A percentile compares a stretch with the other conserved stretches of the same genome.
These are phyloP conservation scores for Chlorencoelia australis DNA, from an alignment of 2,329 filamentous ascomycete species.

Conservation along the genomic window DNA sequence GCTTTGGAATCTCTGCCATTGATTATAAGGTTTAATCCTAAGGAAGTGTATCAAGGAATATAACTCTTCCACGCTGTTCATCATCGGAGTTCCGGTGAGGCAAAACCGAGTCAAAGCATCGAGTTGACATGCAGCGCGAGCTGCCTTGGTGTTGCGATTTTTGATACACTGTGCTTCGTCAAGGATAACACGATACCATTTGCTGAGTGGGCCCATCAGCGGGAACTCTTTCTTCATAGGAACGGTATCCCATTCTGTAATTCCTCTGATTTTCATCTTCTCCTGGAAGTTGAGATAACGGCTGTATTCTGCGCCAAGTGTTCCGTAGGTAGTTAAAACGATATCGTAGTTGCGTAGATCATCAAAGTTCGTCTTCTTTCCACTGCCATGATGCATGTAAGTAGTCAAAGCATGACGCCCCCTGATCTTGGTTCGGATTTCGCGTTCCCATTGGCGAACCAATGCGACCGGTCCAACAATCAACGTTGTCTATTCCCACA, in stretches of 20 bases:
- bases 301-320: conserved; percentile 56
- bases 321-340: conserved; percentile 72
- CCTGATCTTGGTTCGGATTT: conserved; percentile 63
- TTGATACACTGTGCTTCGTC: conserved; percentile 79
- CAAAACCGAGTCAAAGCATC: conserved; percentile 57
- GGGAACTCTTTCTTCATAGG: conserved; percentile 26
- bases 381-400: conserved; percentile 55
- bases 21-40: conserved; percentile 63
- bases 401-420: conserved; percentile 48
- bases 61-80: conserved; percentile 73
- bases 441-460: conserved; percentile 74
- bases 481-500: conserved; percentile 53
- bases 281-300: conserved; percentile 40
- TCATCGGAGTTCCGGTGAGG: conserved; percentile 77
- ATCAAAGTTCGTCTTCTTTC: conserved; percentile 47
- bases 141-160: conserved; percentile 54
- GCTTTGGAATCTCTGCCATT: conserved; percentile 49
- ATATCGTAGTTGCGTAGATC: conserved; percentile 59
- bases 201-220: conserved; percentile 48
- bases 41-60: conserved; percentile 71
- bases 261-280: conserved; percentile 19
- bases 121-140: conserved; percentile 49
- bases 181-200: conserved; percentile 62
- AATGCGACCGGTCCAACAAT: conserved; percentile 74
- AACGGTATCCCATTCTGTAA: conserved; percentile 27